phyloP scores from a whole-genome alignment of 257 asterid species.

The Jaltomata sinuosa region DNA sequence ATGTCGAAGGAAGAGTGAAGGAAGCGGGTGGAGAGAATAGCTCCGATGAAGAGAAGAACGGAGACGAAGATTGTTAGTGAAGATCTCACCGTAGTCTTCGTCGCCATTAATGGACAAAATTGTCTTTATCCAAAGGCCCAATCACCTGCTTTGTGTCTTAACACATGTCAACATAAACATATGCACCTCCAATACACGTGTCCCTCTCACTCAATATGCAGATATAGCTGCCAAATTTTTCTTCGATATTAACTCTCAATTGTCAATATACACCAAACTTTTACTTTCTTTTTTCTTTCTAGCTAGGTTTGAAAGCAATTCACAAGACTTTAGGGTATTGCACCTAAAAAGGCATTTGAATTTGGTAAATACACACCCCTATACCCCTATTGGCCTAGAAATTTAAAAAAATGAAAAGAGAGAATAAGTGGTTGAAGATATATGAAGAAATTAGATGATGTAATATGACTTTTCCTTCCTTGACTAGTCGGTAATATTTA shows the following conservation, averaged over 20 bases:
- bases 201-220: neutral
- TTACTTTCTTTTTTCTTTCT: neutral
- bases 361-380: neutral
- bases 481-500: neutral
- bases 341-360: neutral
- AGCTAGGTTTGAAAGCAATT: neutral
- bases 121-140: neutral
- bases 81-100: constrained; percentile 22
- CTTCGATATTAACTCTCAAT: neutral
- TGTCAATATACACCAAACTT: neutral
- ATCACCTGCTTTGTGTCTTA: too few species aligned
- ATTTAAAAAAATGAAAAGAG: too few species aligned
- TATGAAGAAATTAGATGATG: neutral
- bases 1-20: constrained; percentile 35
- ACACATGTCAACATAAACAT: neutral
- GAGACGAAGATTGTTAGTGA: constrained; percentile 30
- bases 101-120: constrained; percentile 19
- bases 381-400: neutral
- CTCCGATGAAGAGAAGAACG: constrained; percentile 43
- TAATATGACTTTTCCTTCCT: neutral
- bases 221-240: neutral
- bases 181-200: neutral
- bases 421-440: neutral
- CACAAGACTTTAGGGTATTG: neutral
- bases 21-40: constrained; percentile 66